phyloP scores from a whole-genome alignment of 2,329 filamentous ascomycete species.

The Ophioceras dolichostomum region DNA sequence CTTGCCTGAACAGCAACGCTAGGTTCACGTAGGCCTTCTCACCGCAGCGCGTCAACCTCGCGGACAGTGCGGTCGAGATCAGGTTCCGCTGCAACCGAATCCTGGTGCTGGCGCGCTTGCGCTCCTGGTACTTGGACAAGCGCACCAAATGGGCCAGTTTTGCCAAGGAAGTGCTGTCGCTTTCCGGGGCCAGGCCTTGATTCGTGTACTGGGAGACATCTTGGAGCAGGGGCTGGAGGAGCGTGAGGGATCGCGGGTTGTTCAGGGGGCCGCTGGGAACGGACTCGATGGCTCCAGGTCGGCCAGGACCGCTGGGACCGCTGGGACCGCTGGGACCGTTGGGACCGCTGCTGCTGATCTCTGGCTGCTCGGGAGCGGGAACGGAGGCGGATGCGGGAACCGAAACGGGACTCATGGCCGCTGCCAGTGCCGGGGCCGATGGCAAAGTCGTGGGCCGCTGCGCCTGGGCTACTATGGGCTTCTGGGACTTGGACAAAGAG shows the following conservation, averaged over 20 bases:
- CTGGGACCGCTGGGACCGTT: too few relatives aligned
- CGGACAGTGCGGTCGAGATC: constrained; percentile 62
- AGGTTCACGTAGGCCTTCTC: constrained; percentile 64
- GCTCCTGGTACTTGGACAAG: constrained; percentile 69
- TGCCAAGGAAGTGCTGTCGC: constrained; percentile 57
- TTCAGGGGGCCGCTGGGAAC: not conserved
- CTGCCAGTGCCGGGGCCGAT: too few relatives aligned
- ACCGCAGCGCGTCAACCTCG: constrained; percentile 61
- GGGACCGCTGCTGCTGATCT: too few relatives aligned
- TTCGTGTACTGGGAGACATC: constrained; percentile 57
- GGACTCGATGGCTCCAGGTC: too few relatives aligned
- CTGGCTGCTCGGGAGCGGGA: too few relatives aligned
- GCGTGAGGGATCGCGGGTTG: constrained; percentile 20
- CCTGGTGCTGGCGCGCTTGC: constrained; percentile 62
- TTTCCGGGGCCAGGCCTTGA: constrained; percentile 44
- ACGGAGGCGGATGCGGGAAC: too few relatives aligned
- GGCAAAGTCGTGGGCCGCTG: too few relatives aligned
- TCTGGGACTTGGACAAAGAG: constrained; percentile 26
- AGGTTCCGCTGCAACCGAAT: constrained; percentile 63
- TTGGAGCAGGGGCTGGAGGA: constrained; percentile 45
- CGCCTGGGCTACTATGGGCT: constrained; percentile 37
- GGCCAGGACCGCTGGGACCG: too few relatives aligned
- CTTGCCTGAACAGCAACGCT: constrained; percentile 65
- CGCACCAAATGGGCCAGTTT: constrained; percentile 70
- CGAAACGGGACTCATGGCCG: too few relatives aligned